phyloP scores from a whole-genome alignment of 805 yeast genomes.

The Zygoascus biomembranicola region DNA sequence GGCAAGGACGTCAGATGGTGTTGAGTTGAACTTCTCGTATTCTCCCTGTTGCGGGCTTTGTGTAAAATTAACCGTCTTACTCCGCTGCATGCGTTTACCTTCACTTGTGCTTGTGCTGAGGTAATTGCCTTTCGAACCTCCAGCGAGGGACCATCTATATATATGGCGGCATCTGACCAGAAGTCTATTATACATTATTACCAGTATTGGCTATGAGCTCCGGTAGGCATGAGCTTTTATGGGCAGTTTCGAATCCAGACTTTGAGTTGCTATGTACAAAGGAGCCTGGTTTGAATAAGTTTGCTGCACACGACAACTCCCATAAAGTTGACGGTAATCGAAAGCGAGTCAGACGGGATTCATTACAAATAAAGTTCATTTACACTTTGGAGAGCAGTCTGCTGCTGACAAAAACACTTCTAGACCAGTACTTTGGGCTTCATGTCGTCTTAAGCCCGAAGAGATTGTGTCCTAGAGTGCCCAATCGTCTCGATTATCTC shows the following conservation, averaged over 20 bases:
- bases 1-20: too few species aligned
- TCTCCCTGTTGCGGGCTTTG: too few species aligned
- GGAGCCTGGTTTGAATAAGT: not conserved
- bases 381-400: conserved; percentile 6
- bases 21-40: too few species aligned
- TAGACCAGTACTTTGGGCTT: conserved; percentile 11
- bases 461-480: conserved; percentile 16
- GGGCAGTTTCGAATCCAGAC: not conserved
- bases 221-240: not conserved
- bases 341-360: not conserved
- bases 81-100: too few species aligned
- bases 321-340: not conserved
- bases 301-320: not conserved
- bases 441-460: conserved; percentile 6
- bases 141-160: too few species aligned
- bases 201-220: not conserved
- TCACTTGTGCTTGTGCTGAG: too few species aligned
- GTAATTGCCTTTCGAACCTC: too few species aligned
- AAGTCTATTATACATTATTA: too few species aligned
- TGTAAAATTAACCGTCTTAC: too few species aligned
- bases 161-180: too few species aligned
- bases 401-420: conserved; percentile 8
- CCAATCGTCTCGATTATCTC: conserved; percentile 25
- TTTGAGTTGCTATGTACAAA: not conserved
- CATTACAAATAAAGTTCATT: not conserved